These are phyloP conservation scores for Cardamine resedifolia DNA, from an alignment of 345 rosid genomes.

Conservation along the genomic window DNA sequence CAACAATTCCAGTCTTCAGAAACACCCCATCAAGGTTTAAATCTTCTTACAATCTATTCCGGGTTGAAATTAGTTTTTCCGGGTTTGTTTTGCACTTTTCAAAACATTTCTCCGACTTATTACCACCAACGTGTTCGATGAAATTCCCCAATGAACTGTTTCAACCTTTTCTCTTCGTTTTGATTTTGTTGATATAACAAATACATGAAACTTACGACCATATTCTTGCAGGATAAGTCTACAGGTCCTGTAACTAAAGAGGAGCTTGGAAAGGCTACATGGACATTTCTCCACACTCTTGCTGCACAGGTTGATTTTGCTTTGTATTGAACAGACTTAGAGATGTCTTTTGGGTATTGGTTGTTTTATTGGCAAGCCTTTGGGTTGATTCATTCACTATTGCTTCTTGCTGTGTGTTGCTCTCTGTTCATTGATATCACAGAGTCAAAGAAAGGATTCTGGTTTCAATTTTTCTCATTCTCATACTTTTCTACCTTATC, in stretches of 20 bases:
- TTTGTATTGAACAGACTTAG: not conserved
- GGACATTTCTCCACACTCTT: conserved; percentile 97
- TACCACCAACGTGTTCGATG: conserved; percentile 47
- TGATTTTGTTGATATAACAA: not conserved
- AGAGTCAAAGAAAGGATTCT: not conserved
- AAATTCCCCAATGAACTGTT: conserved; percentile 41
- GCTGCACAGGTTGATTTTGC: conserved; percentile 96
- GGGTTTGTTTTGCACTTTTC: not conserved
- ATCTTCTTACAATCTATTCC: not conserved
- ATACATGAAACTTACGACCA: not conserved
- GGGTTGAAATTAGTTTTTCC: not conserved
- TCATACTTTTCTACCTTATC: not conserved
- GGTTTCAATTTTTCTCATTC: not conserved
- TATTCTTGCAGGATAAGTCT: conserved; percentile 45
- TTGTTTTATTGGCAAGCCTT: not conserved
- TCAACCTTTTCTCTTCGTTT: not conserved
- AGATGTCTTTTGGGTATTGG: not conserved
- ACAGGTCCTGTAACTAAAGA: conserved; percentile 83
- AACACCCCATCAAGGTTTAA: conserved; percentile 48
- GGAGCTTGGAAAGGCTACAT: conserved; percentile 92
- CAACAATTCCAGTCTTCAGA: conserved; percentile 19
- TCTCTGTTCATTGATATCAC: conserved; percentile 3
- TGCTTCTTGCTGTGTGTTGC: not conserved
- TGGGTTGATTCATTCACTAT: not conserved
- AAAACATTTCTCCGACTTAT: conserved; percentile 2